Evolutionary conservation across 129 eudicot genomes (phyloP).

Genomic region (Heracleum sosnowskyi): DNA sequence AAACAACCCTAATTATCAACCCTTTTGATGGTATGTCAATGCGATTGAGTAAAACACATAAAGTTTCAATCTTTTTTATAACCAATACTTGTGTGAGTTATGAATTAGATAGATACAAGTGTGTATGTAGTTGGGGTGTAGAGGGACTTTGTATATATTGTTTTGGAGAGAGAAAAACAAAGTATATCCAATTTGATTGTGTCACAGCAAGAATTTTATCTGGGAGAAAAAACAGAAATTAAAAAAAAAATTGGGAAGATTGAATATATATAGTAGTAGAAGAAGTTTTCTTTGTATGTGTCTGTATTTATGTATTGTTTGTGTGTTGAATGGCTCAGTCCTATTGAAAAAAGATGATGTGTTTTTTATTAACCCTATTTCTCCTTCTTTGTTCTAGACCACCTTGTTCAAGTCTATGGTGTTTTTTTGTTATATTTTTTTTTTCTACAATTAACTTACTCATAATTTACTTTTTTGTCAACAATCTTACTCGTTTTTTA

Average conservation of each 20-base stretch:
- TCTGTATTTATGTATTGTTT: not conserved
- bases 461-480: too few relatives aligned
- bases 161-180: not conserved
- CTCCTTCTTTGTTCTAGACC: not conserved
- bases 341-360: not conserved
- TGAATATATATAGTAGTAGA: not conserved
- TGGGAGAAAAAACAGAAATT: too few relatives aligned
- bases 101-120: not conserved
- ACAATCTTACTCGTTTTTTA: too few relatives aligned
- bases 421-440: too few relatives aligned
- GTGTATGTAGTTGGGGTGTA: conserved; percentile 3
- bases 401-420: too few relatives aligned
- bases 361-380: not conserved
- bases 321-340: not conserved
- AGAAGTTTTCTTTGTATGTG: not conserved
- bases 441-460: too few relatives aligned
- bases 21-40: not conserved
- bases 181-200: conserved; percentile 1
- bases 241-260: not conserved
- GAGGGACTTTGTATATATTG: conserved; percentile 1
- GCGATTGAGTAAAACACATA: not conserved
- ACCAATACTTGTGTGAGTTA: not conserved
- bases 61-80: not conserved
- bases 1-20: not conserved
- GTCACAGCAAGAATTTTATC: too few relatives aligned